These are phyloP conservation scores for Zanthoxylum bungeanum DNA, from an alignment of 345 rosid genomes.

Conservation along the genomic window DNA sequence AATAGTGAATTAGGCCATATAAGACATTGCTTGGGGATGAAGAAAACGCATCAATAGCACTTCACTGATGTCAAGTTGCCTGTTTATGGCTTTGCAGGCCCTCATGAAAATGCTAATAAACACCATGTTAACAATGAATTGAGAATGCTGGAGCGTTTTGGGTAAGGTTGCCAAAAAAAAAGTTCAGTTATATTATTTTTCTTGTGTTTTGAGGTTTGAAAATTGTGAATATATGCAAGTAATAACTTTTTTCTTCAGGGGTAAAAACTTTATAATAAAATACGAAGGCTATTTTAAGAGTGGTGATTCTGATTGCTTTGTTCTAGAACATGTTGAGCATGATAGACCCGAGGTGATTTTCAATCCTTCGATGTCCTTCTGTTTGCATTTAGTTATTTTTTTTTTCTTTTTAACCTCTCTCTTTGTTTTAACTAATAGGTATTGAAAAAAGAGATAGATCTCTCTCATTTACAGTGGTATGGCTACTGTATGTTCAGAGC, in stretches of 20 bases:
- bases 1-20: neutral
- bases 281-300: constrained; percentile 77
- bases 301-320: constrained; percentile 73
- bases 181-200: neutral
- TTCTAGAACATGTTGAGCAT: constrained; percentile 86
- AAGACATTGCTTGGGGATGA: neutral
- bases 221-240: constrained; percentile 2
- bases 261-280: constrained; percentile 73
- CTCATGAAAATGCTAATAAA: constrained; percentile 77
- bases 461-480: constrained; percentile 73
- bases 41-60: neutral
- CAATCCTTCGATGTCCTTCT: neutral
- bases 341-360: constrained; percentile 83
- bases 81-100: constrained; percentile 48
- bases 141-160: constrained; percentile 87
- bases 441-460: constrained; percentile 68
- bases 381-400: constrained; percentile 7
- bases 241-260: constrained; percentile 50
- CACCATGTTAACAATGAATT: constrained; percentile 68
- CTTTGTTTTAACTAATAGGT: constrained; percentile 34
- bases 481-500: constrained; percentile 89
- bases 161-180: constrained; percentile 44
- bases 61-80: constrained; percentile 10
- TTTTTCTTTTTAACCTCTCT: constrained; percentile 6
- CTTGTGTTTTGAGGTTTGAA: neutral